These are phyloP conservation scores for Drechslerella stenobrocha DNA, from an alignment of 2,329 filamentous ascomycete species.

Conservation along the genomic window DNA sequence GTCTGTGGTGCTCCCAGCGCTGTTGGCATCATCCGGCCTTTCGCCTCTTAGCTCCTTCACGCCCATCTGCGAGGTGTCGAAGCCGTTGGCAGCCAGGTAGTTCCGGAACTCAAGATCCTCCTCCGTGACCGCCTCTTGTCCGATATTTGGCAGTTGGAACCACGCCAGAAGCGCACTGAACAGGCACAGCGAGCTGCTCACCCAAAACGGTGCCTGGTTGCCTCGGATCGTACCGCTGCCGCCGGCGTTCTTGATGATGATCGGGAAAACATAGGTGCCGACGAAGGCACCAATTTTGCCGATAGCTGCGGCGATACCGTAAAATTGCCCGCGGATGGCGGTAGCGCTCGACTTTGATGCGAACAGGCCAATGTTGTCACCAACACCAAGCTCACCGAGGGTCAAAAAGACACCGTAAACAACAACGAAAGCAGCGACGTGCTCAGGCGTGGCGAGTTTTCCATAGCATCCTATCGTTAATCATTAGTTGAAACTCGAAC, in stretches of 20 bases:
- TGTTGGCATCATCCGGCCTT: slow-evolving; percentile 32
- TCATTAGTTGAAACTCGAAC: slow-evolving; percentile 63
- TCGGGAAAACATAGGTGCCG: slow-evolving; percentile 78
- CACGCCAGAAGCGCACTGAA: slow-evolving; percentile 69
- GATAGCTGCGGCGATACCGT: slow-evolving; percentile 70
- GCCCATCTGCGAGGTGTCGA: slow-evolving; percentile 68
- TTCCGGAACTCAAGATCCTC: slow-evolving; percentile 76
- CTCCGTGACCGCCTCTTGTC: slow-evolving; percentile 78
- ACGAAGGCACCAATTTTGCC: slow-evolving; percentile 84
- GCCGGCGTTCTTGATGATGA: slow-evolving; percentile 67
- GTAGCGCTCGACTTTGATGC: slow-evolving; percentile 88
- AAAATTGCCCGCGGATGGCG: slow-evolving; percentile 78
- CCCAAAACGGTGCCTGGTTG: slow-evolving; percentile 87
- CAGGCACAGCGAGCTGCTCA: slow-evolving; percentile 76
- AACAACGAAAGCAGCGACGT: slow-evolving; percentile 75
- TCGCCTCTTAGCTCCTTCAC: slow-evolving; percentile 41
- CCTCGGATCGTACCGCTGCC: slow-evolving; percentile 61
- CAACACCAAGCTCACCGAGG: slow-evolving; percentile 79
- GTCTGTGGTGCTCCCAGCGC: slow-evolving; percentile 18
- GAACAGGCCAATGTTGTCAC: slow-evolving; percentile 86
- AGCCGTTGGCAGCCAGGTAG: slow-evolving; percentile 74
- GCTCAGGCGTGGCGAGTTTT: slow-evolving; percentile 66
- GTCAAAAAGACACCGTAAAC: slow-evolving; percentile 78
- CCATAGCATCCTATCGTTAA: slow-evolving; percentile 70
- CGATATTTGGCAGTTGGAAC: slow-evolving; percentile 73